Percentiles rank a stretch among this genome's conserved stretches.
phyloP scores from a whole-genome alignment of 2,329 filamentous ascomycete species.

The Stylonectria norvegica region DNA sequence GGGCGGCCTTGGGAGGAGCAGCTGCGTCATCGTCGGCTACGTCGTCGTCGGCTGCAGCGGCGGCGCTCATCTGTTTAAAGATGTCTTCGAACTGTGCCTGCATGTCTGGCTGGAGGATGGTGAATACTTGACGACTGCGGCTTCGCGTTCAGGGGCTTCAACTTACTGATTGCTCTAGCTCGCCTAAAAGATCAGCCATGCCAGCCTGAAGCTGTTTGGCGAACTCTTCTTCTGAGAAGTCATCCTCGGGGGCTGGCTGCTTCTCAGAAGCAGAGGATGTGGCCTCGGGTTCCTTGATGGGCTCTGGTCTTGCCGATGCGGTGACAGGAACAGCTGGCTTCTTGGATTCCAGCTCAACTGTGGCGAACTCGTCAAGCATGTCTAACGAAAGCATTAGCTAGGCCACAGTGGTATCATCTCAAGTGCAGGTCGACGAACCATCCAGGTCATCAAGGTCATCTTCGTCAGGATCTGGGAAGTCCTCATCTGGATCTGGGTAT shows the following conservation, averaged over 20 bases:
- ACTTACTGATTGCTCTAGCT: conserved; percentile 60
- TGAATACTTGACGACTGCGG: conserved; percentile 1
- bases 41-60: conserved; percentile 34
- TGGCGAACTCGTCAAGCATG: conserved; percentile 86
- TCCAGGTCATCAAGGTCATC: conserved; percentile 91
- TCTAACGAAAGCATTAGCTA: conserved; percentile 49
- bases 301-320: conserved; percentile 28
- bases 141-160: neutral
- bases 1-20: conserved; percentile 26
- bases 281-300: conserved; percentile 32
- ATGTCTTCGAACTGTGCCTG: conserved; percentile 75
- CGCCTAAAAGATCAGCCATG: conserved; percentile 79
- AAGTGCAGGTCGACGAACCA: conserved; percentile 52
- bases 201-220: conserved; percentile 82
- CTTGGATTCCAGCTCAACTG: conserved; percentile 48
- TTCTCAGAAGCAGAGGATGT: conserved; percentile 10
- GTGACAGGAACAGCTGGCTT: conserved; percentile 26
- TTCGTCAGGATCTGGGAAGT: conserved; percentile 85
- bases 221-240: conserved; percentile 70
- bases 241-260: conserved; percentile 33
- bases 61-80: conserved; percentile 66
- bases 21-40: conserved; percentile 15
- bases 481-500: conserved; percentile 36
- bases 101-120: conserved; percentile 58
- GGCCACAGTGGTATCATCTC: neutral